A percentile compares a stretch with the other conserved stretches of the same genome.
Evolutionary conservation across 129 eudicot species (phyloP).

Genomic region (Flaveria robusta): DNA sequence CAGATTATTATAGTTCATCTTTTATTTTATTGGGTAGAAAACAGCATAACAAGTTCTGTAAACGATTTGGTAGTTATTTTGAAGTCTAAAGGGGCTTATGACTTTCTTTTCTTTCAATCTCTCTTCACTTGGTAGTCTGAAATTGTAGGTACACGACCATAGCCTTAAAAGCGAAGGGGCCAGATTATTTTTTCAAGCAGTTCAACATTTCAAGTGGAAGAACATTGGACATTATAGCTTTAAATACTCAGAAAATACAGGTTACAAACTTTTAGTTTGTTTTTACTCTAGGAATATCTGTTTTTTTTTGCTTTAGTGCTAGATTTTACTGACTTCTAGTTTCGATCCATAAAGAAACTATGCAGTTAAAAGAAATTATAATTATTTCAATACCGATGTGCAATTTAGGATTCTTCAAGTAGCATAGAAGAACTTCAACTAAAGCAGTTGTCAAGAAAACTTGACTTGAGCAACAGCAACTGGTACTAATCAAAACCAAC

Average conservation of each 20-base stretch:
- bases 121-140: constrained; percentile 36
- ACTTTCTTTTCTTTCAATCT: constrained; percentile 8
- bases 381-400: not conserved
- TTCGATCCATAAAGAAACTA: not conserved
- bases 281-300: not conserved
- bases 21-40: not conserved
- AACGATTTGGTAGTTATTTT: not conserved
- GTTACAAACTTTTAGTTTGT: constrained; percentile 28
- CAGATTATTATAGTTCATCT: not conserved
- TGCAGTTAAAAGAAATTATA: not conserved
- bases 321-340: not conserved
- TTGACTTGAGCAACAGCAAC: constrained; percentile 52
- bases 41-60: not conserved
- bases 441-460: constrained; percentile 46
- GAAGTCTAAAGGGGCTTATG: constrained; percentile 1
- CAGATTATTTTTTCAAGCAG: constrained; percentile 36
- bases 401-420: constrained; percentile 52
- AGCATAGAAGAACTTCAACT: constrained; percentile 37
- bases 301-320: not conserved
- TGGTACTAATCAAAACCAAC: constrained; percentile 45
- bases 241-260: constrained; percentile 50
- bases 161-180: constrained; percentile 32
- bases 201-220: constrained; percentile 43
- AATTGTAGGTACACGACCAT: constrained; percentile 60
- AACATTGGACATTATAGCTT: constrained; percentile 49